Evolutionary conservation across 2,329 filamentous ascomycete genomes (phyloP).

Genomic region (Epichloe uncinata): DNA sequence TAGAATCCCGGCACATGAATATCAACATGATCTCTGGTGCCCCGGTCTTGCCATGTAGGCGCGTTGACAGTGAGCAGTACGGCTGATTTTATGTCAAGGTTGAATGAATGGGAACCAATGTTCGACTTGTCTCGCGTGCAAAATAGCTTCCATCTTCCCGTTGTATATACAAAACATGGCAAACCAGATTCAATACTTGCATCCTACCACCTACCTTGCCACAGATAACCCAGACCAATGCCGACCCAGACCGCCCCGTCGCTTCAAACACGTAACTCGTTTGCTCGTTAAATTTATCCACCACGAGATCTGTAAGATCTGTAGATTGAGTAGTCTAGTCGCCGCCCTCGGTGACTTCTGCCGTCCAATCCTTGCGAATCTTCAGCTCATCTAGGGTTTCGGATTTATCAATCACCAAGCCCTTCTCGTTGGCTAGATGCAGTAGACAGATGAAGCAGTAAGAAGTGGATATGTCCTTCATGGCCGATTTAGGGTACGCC

Average conservation of each 20-base stretch:
- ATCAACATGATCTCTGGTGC: background rate
- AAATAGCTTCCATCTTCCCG: too few relatives aligned
- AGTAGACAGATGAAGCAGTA: slow-evolving; percentile 87
- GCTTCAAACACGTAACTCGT: background rate
- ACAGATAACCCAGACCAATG: too few relatives aligned
- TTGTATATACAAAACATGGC: too few relatives aligned
- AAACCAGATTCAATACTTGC: too few relatives aligned
- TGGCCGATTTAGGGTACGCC: slow-evolving; percentile 73
- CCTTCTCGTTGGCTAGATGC: slow-evolving; percentile 88
- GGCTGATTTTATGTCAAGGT: too few relatives aligned
- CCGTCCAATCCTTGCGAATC: slow-evolving; percentile 49
- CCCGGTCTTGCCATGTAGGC: background rate
- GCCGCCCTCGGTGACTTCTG: slow-evolving; percentile 36
- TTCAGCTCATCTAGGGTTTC: slow-evolving; percentile 44
- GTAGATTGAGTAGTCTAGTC: slow-evolving; percentile 11
- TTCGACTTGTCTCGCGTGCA: too few relatives aligned
- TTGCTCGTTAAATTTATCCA: background rate
- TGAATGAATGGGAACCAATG: too few relatives aligned
- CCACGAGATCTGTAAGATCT: too few relatives aligned
- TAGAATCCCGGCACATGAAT: background rate
- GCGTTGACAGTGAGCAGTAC: too few relatives aligned
- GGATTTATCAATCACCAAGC: slow-evolving; percentile 58
- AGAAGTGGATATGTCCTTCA: slow-evolving; percentile 91
- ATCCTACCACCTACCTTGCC: too few relatives aligned
- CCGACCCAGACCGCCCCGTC: background rate